Percentiles rank a stretch among this genome's conserved stretches.
phyloP scores from a whole-genome alignment of 345 rosid species.

The Theobroma cacao region DNA sequence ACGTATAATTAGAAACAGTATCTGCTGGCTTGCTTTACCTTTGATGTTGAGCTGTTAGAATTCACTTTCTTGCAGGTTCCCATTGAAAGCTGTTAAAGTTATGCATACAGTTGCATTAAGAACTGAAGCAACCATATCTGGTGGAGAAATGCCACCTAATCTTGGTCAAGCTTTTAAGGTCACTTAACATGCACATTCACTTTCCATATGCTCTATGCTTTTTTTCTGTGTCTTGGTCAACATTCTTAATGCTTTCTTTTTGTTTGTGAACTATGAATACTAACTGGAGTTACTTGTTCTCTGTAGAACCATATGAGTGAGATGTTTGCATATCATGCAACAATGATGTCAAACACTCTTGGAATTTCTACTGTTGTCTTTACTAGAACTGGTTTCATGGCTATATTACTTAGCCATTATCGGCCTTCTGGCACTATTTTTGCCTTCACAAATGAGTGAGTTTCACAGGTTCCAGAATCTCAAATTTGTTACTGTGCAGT shows the following conservation, averaged over 20 bases:
- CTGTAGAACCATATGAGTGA: slow-evolving; percentile 75
- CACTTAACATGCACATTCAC: neutral
- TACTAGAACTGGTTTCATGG: slow-evolving; percentile 97
- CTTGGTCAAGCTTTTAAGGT: slow-evolving; percentile 92
- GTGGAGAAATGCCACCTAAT: slow-evolving; percentile 78
- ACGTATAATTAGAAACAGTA: neutral
- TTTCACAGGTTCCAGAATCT: neutral
- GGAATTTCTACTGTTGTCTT: slow-evolving; percentile 95
- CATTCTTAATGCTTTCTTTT: neutral
- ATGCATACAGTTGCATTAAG: slow-evolving; percentile 87
- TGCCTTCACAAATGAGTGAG: slow-evolving; percentile 92
- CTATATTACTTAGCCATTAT: slow-evolving; percentile 86
- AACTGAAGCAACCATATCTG: slow-evolving; percentile 86
- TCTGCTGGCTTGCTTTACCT: neutral
- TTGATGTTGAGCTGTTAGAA: neutral
- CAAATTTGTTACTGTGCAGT: neutral
- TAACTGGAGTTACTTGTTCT: slow-evolving; percentile 12
- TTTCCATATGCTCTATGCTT: neutral
- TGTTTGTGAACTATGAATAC: neutral
- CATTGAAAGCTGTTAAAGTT: slow-evolving; percentile 55
- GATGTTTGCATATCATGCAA: slow-evolving; percentile 99
- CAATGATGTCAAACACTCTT: slow-evolving; percentile 99
- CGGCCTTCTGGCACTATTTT: slow-evolving; percentile 94
- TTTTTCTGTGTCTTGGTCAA: neutral
- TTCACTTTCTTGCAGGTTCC: slow-evolving; percentile 8